Evolutionary conservation across 2,329 filamentous ascomycete species (phyloP).

Genomic region (Fusarium lateritium): DNA sequence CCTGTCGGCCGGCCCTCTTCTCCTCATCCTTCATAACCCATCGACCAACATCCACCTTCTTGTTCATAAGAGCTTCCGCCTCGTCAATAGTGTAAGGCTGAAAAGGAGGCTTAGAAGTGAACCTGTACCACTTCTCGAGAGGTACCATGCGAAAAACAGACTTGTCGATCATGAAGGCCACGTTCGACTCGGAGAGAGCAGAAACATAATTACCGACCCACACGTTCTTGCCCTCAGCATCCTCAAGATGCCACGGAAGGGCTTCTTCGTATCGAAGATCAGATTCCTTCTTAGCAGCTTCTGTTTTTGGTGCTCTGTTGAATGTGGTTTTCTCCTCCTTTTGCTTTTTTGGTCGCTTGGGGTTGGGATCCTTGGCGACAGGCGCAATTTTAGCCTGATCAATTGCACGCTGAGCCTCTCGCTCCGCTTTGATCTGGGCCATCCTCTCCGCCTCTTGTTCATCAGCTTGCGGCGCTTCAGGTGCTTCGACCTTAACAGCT

Average conservation of each 20-base stretch:
- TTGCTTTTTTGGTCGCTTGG: constrained; percentile 72
- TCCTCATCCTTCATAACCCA: constrained; percentile 84
- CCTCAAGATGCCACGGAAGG: constrained; percentile 95
- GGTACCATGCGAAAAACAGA: constrained; percentile 87
- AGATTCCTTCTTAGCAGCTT: constrained; percentile 82
- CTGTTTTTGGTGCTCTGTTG: constrained; percentile 82
- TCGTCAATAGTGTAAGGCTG: constrained; percentile 85
- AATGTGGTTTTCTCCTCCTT: constrained; percentile 90
- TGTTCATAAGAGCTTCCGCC: constrained; percentile 85
- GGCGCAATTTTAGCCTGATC: constrained; percentile 96
- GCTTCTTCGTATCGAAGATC: constrained; percentile 93
- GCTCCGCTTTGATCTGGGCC: constrained; percentile 81
- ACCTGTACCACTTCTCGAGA: constrained; percentile 95
- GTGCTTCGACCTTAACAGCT: constrained; percentile 72
- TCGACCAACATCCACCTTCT: constrained; percentile 80
- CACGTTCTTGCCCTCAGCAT: constrained; percentile 94
- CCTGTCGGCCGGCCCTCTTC: constrained; percentile 68
- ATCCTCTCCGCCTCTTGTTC: constrained; percentile 73
- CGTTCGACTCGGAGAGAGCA: constrained; percentile 86
- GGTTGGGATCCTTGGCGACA: constrained; percentile 71
- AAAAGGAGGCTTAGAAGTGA: constrained; percentile 84
- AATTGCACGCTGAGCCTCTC: constrained; percentile 86
- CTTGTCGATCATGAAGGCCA: constrained; percentile 81
- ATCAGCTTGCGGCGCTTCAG: constrained; percentile 62
- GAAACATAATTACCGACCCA: constrained; percentile 95